phyloP scores from a whole-genome alignment of 139 green algal genomes.

The Astrephomene gubernaculifera region DNA sequence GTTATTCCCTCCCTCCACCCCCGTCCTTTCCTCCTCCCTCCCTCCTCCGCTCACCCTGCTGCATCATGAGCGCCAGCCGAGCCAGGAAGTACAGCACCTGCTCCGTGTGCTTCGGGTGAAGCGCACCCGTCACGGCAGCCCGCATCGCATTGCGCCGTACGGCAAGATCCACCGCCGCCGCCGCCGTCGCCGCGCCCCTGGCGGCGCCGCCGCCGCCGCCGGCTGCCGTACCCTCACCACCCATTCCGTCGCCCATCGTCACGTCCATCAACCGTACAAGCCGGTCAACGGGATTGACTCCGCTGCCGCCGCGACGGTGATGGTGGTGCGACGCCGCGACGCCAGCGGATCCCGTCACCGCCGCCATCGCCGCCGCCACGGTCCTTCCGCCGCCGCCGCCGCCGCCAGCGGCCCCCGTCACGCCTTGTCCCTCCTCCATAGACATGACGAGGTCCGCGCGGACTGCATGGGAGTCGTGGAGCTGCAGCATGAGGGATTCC shows the following conservation, averaged over 20 bases:
- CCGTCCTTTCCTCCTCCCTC: too few relatives aligned
- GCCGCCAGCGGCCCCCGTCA: background rate
- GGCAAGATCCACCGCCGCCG: background rate
- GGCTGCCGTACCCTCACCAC: background rate
- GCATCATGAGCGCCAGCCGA: conserved; percentile 19
- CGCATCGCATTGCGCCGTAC: conserved; percentile 40
- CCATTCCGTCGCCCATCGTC: background rate
- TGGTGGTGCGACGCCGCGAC: background rate
- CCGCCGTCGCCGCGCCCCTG: background rate
- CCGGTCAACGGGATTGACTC: background rate
- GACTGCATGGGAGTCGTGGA: conserved; percentile 23
- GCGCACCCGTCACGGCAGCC: conserved; percentile 4
- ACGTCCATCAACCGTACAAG: background rate
- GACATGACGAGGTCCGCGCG: conserved; percentile 2
- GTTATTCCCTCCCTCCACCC: too few relatives aligned
- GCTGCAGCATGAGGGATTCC: conserved; percentile 23
- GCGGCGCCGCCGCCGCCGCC: background rate
- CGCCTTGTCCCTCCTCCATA: background rate
- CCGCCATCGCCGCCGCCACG: background rate
- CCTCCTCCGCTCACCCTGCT: conserved; percentile 34
- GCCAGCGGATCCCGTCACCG: background rate
- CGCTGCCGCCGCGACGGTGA: background rate
- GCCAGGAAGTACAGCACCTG: conserved; percentile 32
- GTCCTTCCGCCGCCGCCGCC: background rate
- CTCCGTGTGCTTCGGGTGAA: conserved; percentile 41